phyloP scores from a whole-genome alignment of 441 rosid species.

The Gossypium davidsonii region DNA sequence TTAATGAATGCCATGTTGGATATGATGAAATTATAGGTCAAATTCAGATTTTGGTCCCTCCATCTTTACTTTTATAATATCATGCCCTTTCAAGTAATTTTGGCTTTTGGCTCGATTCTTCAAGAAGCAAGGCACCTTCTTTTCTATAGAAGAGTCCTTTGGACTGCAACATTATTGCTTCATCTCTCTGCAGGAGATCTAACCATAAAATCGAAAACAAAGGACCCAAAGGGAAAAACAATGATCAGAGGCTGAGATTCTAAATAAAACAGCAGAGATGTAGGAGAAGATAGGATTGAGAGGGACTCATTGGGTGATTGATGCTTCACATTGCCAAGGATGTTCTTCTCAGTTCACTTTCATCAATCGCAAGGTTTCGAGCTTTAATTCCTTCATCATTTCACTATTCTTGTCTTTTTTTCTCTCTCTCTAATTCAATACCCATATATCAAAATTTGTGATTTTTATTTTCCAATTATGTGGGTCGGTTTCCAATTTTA shows the following conservation, averaged over 20 bases:
- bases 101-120: neutral
- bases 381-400: neutral
- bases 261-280: constrained; percentile 25
- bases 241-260: neutral
- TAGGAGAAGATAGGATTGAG: constrained; percentile 91
- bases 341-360: constrained; percentile 89
- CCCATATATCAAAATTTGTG: constrained; percentile 14
- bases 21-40: neutral
- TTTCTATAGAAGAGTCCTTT: neutral
- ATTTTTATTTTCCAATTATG: neutral
- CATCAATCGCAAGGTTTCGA: constrained; percentile 93
- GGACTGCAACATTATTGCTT: neutral
- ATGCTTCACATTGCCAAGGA: constrained; percentile 92
- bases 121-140: neutral
- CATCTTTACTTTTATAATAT: neutral
- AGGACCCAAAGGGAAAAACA: neutral
- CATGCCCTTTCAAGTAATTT: neutral
- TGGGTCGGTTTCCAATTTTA: neutral
- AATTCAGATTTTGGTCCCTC: neutral
- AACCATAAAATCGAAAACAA: neutral
- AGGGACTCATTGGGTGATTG: constrained; percentile 81
- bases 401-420: neutral
- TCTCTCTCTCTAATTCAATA: neutral
- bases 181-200: neutral
- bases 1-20: neutral